Percentiles rank a stretch among this genome's conserved stretches.
These are phyloP conservation scores for Vigna unguiculata DNA, from an alignment of 306 rosid genomes.

Conservation along the genomic window DNA sequence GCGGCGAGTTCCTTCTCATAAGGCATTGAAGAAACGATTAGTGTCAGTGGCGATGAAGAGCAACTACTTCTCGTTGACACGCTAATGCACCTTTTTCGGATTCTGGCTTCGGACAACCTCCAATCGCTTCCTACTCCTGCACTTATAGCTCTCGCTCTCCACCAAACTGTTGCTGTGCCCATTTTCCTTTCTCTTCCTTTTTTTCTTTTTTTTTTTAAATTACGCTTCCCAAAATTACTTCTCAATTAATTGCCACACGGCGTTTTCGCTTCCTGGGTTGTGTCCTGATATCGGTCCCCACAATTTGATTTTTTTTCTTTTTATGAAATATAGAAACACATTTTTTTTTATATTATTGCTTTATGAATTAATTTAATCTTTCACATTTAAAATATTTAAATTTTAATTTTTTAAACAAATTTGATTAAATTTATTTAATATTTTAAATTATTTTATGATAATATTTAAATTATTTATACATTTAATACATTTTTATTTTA, in stretches of 20 bases:
- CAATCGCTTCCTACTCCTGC: constrained; percentile 17
- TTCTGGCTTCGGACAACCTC: constrained; percentile 38
- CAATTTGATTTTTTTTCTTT: too few relatives aligned
- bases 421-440: too few relatives aligned
- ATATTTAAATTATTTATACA: too few relatives aligned
- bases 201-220: not conserved
- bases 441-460: too few relatives aligned
- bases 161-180: constrained; percentile 13
- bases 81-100: constrained; percentile 14
- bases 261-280: not conserved
- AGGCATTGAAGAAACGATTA: constrained; percentile 66
- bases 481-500: too few relatives aligned
- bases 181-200: not conserved
- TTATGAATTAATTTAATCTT: too few relatives aligned
- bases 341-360: too few relatives aligned
- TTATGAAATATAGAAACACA: too few relatives aligned
- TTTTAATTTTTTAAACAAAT: too few relatives aligned
- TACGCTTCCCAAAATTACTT: not conserved
- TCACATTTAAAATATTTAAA: too few relatives aligned
- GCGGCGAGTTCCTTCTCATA: constrained; percentile 90
- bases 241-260: not conserved
- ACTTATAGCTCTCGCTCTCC: constrained; percentile 18
- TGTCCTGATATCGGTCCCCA: too few relatives aligned
- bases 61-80: constrained; percentile 10
- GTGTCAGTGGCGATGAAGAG: constrained; percentile 30